A percentile compares a stretch with the other conserved stretches of the same genome.
Evolutionary conservation across 208 protist species (phyloP).

Genomic region (Balamuthia mandrillaris): DNA sequence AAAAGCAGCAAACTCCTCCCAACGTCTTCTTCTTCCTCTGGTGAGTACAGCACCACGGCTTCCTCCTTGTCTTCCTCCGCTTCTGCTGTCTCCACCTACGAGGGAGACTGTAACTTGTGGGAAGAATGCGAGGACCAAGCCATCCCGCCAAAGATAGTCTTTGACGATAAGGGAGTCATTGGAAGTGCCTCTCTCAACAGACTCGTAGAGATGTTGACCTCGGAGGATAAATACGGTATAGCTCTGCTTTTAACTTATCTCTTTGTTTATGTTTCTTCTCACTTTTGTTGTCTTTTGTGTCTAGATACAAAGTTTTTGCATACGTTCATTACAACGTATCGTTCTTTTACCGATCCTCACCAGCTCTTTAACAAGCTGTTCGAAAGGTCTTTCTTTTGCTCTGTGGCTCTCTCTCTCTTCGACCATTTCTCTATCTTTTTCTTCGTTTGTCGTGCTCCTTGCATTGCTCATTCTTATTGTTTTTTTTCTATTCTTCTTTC

Average conservation of each 20-base stretch:
- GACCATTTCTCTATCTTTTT: not conserved
- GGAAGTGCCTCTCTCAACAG: conserved; percentile 42
- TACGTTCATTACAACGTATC: conserved; percentile 51
- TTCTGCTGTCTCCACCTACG: too few species aligned
- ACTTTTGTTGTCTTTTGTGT: not conserved
- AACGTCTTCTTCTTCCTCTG: too few species aligned
- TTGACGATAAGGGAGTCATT: not conserved
- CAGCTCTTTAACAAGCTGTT: conserved; percentile 43
- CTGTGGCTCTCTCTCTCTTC: too few species aligned
- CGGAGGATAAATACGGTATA: conserved; percentile 44
- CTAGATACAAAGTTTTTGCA: conserved; percentile 57
- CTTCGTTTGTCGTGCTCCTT: not conserved
- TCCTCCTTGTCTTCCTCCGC: too few species aligned
- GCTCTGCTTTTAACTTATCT: not conserved
- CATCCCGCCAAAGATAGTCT: not conserved
- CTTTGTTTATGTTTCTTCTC: not conserved
- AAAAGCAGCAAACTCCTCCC: too few species aligned
- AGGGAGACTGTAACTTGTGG: conserved; percentile 26
- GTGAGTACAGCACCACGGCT: too few species aligned
- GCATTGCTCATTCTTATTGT: too few species aligned
- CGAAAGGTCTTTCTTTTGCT: conserved; percentile 16
- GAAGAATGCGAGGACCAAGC: not conserved
- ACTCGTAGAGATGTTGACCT: conserved; percentile 44
- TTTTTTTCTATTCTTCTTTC: too few species aligned
- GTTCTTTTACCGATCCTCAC: conserved; percentile 43